These are phyloP conservation scores for Rhodofomes roseus DNA, from an alignment of 1,284 basidiomycete species.

Conservation along the genomic window DNA sequence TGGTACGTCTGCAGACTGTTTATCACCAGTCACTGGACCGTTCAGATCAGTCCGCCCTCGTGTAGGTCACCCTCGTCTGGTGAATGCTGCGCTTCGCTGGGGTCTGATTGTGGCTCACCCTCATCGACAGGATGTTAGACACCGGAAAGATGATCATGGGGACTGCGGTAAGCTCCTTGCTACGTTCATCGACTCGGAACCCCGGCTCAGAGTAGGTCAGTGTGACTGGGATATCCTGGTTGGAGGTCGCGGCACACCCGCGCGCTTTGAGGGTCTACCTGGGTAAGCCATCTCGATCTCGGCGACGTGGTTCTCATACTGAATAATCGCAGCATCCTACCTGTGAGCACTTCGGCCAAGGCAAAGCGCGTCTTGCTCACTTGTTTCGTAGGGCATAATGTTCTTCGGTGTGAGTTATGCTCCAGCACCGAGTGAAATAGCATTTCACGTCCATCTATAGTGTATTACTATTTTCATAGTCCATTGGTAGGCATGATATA, in stretches of 20 bases:
- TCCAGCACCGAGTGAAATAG: too few species aligned
- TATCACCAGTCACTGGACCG: too few species aligned
- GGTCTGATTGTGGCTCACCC: not conserved
- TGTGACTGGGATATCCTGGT: not conserved
- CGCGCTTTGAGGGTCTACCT: too few species aligned
- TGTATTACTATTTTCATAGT: not conserved
- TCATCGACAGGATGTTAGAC: not conserved
- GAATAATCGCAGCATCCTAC: too few species aligned
- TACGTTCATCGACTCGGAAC: not conserved
- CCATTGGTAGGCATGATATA: not conserved
- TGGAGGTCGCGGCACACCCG: not conserved
- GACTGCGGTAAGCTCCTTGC: not conserved
- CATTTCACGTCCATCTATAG: not conserved
- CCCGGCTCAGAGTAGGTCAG: not conserved
- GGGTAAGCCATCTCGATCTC: too few species aligned
- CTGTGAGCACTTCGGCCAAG: too few species aligned
- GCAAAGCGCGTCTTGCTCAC: not conserved
- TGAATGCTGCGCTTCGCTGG: not conserved
- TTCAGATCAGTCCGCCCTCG: not conserved
- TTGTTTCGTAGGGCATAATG: not conserved
- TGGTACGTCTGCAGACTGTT: too few species aligned
- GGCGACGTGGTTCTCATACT: too few species aligned
- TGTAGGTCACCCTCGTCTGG: not conserved
- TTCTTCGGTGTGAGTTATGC: not conserved
- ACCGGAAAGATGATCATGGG: not conserved